Evolutionary conservation across 768 basidiomycete species (phyloP).

Genomic region (Lactarius indigo): DNA sequence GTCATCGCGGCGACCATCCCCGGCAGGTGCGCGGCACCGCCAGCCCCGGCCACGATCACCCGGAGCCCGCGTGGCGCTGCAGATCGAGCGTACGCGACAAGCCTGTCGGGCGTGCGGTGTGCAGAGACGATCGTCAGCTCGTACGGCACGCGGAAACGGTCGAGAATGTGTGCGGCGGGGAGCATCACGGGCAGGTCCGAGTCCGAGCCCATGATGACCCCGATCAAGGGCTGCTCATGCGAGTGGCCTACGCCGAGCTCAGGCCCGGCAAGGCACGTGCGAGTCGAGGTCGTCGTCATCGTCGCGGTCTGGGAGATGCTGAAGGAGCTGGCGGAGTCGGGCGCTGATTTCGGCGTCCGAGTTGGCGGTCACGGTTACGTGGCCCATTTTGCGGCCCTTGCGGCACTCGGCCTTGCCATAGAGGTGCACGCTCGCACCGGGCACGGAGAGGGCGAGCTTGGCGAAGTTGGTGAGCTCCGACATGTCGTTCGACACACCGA

Average conservation of each 20-base stretch:
- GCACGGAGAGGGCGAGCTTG: conserved; percentile 57
- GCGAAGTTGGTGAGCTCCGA: conserved; percentile 53
- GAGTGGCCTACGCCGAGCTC: conserved; percentile 50
- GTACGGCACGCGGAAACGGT: conserved; percentile 80
- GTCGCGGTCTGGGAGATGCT: conserved; percentile 50
- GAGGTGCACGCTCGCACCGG: conserved; percentile 81
- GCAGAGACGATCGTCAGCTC: conserved; percentile 96
- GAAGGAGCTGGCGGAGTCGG: conserved; percentile 71
- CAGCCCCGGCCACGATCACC: conserved; percentile 90
- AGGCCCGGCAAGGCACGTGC: conserved; percentile 47
- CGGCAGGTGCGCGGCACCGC: conserved; percentile 97
- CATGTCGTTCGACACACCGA: conserved; percentile 74
- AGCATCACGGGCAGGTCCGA: conserved; percentile 95
- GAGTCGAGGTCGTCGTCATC: conserved; percentile 45
- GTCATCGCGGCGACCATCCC: conserved; percentile 99
- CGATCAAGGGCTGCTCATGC: conserved; percentile 72
- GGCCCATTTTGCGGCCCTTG: conserved; percentile 96
- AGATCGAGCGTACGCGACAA: conserved; percentile 76
- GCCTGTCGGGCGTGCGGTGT: conserved; percentile 86
- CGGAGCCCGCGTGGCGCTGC: conserved; percentile 66
- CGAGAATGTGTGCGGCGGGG: conserved; percentile 80
- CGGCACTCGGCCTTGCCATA: conserved; percentile 93
- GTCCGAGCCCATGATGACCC: conserved; percentile 98
- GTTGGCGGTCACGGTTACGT: conserved; percentile 83
- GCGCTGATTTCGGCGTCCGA: conserved; percentile 71